phyloP scores from a whole-genome alignment of 768 basidiomycete species.

The Tubosaeta sp. region DNA sequence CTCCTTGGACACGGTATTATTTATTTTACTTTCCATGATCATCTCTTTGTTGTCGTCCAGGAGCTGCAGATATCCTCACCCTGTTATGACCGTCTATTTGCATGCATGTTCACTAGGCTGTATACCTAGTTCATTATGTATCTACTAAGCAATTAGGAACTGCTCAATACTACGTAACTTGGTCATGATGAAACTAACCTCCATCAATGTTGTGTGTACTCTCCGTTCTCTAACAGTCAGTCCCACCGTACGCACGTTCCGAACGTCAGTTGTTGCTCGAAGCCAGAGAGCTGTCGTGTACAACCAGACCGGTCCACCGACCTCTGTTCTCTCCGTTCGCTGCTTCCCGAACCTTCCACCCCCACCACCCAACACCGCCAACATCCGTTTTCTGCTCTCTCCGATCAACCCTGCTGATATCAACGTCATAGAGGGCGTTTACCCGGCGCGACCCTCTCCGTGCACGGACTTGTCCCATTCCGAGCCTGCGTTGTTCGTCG shows the following conservation, averaged over 20 bases:
- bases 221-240: neutral
- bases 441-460: slow-evolving; percentile 57
- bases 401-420: slow-evolving; percentile 82
- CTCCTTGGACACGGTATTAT: slow-evolving; percentile 11
- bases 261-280: slow-evolving; percentile 26
- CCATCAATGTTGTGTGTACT: neutral
- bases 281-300: slow-evolving; percentile 66
- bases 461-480: slow-evolving; percentile 32
- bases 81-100: slow-evolving; percentile 4
- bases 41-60: slow-evolving; percentile 6
- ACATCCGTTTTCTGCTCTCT: slow-evolving; percentile 63
- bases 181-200: neutral
- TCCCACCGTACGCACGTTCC: slow-evolving; percentile 20
- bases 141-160: slow-evolving; percentile 2
- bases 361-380: slow-evolving; percentile 54
- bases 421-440: slow-evolving; percentile 81
- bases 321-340: slow-evolving; percentile 51
- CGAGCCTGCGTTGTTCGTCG: slow-evolving; percentile 47
- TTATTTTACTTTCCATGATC: slow-evolving; percentile 9
- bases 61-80: slow-evolving; percentile 2
- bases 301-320: slow-evolving; percentile 54
- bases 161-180: neutral
- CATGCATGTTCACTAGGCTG: no score
- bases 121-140: slow-evolving; percentile 22
- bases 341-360: slow-evolving; percentile 49